Percentiles rank a stretch among this genome's conserved stretches.
These are phyloP conservation scores for Pichia insulana DNA, from an alignment of 805 yeast genomes.

Conservation along the genomic window DNA sequence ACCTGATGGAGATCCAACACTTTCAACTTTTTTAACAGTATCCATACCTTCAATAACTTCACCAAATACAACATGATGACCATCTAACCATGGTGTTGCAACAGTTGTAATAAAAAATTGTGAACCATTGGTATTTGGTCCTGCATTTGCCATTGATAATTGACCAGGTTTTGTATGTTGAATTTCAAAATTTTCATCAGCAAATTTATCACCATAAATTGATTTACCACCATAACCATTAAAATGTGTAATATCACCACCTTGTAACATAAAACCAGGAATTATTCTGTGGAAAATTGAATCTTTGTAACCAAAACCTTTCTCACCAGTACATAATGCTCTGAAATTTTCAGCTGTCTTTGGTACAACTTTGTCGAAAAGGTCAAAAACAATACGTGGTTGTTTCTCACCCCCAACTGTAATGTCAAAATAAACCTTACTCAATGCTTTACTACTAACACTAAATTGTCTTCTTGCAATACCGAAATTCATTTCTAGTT, in stretches of 20 bases:
- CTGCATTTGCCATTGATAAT: constrained; percentile 96
- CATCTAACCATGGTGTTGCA: constrained; percentile 81
- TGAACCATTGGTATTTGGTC: constrained; percentile 96
- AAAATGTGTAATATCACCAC: constrained; percentile 76
- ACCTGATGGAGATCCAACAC: constrained; percentile 43
- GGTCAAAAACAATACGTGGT: constrained; percentile 66
- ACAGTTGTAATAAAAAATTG: constrained; percentile 95
- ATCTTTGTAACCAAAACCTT: constrained; percentile 82
- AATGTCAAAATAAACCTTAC: constrained; percentile 50
- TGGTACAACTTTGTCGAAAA: constrained; percentile 87
- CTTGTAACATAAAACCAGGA: constrained; percentile 95
- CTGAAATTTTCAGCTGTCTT: constrained; percentile 96
- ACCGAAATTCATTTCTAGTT: constrained; percentile 1
- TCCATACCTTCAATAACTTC: constrained; percentile 82
- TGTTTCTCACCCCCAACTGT: constrained; percentile 44
- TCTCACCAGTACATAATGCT: constrained; percentile 81
- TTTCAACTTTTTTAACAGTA: constrained; percentile 77
- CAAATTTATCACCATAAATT: constrained; percentile 70
- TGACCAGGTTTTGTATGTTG: constrained; percentile 73
- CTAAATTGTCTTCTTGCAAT: constrained; percentile 41
- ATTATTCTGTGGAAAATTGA: constrained; percentile 93
- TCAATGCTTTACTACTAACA: constrained; percentile 33
- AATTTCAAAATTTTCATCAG: constrained; percentile 67
- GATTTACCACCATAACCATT: constrained; percentile 91
- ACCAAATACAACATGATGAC: constrained; percentile 92